A percentile compares a stretch with the other conserved stretches of the same genome.
Evolutionary conservation across 2,329 filamentous ascomycete genomes (phyloP).

Genomic region (Aotearoamyces nothofagi): DNA sequence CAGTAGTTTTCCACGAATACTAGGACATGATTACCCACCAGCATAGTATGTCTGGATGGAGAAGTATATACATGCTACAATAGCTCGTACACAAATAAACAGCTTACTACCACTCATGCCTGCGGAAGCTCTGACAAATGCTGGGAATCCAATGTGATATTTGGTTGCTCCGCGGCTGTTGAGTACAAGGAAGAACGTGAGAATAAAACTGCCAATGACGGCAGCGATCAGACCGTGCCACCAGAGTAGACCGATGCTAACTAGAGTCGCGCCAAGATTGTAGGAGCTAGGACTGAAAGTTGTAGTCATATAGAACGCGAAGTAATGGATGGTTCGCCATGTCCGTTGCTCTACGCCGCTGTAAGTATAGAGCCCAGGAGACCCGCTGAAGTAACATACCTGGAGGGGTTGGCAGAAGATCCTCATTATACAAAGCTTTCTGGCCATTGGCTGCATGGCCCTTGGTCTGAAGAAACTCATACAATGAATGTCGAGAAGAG

Average conservation of each 20-base stretch:
- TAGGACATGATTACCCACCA: background rate
- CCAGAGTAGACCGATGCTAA: conserved; percentile 19
- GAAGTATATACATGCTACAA: conserved; percentile 35
- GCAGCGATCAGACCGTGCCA: conserved; percentile 20
- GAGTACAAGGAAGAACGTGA: conserved; percentile 19
- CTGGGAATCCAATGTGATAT: conserved; percentile 19
- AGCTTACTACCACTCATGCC: conserved; percentile 24
- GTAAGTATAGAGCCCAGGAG: no score
- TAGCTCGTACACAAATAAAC: conserved; percentile 20
- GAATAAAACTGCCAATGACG: conserved; percentile 17
- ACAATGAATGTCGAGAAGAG: no score
- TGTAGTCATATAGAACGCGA: conserved; percentile 19
- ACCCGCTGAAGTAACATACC: no score
- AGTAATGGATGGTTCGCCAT: conserved; percentile 17
- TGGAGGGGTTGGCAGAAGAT: no score
- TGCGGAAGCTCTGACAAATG: conserved; percentile 15
- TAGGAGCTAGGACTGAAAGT: conserved; percentile 21
- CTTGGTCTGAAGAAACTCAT: no score
- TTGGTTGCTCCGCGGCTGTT: conserved; percentile 20
- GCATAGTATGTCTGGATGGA: conserved; percentile 47
- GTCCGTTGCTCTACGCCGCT: conserved; percentile 10
- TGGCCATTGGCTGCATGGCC: no score
- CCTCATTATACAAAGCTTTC: no score
- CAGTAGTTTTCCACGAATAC: conserved; percentile 14
- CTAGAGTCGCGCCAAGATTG: conserved; percentile 20